Evolutionary conservation across 768 basidiomycete species (phyloP).

Genomic region (Phanerochaete sordida): DNA sequence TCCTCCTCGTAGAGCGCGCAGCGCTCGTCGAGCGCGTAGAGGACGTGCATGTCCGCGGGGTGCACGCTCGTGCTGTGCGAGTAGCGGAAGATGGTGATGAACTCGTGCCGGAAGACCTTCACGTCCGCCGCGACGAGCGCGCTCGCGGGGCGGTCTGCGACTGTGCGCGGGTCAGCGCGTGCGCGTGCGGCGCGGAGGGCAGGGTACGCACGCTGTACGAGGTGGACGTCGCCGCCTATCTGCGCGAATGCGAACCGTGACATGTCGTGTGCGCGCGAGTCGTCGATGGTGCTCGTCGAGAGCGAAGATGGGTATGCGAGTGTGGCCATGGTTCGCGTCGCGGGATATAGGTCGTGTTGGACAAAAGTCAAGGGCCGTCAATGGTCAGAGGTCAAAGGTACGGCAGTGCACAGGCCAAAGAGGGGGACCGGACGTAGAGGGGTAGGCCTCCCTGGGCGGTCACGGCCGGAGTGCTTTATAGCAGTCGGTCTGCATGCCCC

Average conservation of each 20-base stretch:
- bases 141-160: conserved; percentile 21
- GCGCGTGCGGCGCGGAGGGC: background rate
- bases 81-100: conserved; percentile 37
- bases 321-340: background rate
- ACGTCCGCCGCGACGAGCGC: conserved; percentile 6
- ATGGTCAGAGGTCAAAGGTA: background rate
- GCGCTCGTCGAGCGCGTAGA: conserved; percentile 29
- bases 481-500: background rate
- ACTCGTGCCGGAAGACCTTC: conserved; percentile 33
- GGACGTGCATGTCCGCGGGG: conserved; percentile 32
- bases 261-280: background rate
- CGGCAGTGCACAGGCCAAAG: background rate
- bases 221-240: conserved; percentile 23
- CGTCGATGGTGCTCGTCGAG: background rate
- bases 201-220: conserved; percentile 24
- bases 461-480: background rate
- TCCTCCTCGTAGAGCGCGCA: conserved; percentile 31
- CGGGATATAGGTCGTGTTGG: background rate
- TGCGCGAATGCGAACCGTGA: conserved; percentile 23
- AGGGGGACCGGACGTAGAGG: background rate
- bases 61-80: conserved; percentile 31
- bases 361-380: background rate
- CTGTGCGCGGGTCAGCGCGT: conserved; percentile 1
- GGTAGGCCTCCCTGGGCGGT: background rate
- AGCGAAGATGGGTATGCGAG: background rate